Evolutionary conservation across 805 yeast species (phyloP).

Genomic region (Kodamaea nitidulidarum): DNA sequence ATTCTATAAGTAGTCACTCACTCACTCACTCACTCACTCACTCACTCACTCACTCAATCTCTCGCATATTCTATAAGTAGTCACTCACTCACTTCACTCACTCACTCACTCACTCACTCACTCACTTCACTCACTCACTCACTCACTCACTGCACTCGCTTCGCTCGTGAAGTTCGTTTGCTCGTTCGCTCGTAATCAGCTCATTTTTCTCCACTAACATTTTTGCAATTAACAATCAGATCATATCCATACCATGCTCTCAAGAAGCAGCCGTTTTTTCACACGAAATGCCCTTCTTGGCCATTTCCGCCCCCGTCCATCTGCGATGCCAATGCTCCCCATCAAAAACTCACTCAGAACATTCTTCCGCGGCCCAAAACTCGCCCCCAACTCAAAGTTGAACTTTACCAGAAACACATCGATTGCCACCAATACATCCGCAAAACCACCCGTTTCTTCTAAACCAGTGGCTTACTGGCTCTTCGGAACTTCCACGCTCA

Average conservation of each 20-base stretch:
- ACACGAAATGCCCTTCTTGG: background rate
- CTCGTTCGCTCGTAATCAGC: too few species aligned
- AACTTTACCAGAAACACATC: constrained; percentile 2
- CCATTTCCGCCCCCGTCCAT: background rate
- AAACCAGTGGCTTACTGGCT: constrained; percentile 78
- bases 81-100: too few species aligned
- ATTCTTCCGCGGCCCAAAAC: background rate
- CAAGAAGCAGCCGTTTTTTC: background rate
- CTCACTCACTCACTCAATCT: too few species aligned
- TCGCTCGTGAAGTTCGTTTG: too few species aligned
- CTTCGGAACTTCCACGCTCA: constrained; percentile 79
- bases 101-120: too few species aligned
- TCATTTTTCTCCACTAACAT: background rate
- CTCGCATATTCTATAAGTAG: too few species aligned
- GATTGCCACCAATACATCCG: background rate
- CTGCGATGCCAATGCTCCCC: background rate
- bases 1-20: too few species aligned
- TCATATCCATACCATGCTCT: background rate
- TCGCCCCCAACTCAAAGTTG: background rate
- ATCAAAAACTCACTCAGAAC: background rate
- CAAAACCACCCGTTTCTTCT: constrained; percentile 17
- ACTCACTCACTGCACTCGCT: too few species aligned
- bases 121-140: too few species aligned
- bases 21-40: too few species aligned
- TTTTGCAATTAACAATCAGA: background rate